Evolutionary conservation across 768 basidiomycete species (phyloP).

Genomic region (Cystobasidium onofrii): DNA sequence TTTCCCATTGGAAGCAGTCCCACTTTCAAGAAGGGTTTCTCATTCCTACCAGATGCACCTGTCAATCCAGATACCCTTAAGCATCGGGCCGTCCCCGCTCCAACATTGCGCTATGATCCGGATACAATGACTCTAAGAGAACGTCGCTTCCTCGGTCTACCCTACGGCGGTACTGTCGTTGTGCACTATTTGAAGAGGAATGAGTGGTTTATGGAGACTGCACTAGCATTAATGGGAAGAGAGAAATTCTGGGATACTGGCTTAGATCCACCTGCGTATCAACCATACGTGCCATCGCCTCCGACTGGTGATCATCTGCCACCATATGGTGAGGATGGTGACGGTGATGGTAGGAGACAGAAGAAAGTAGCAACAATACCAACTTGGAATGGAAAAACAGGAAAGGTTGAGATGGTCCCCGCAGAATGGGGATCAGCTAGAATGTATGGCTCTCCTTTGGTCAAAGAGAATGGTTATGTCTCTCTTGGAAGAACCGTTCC

Average conservation of each 20-base stretch:
- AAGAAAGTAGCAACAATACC: background rate
- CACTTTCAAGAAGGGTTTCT: constrained; percentile 16
- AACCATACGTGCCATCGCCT: background rate
- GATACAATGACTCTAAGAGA: constrained; percentile 34
- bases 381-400: constrained; percentile 1
- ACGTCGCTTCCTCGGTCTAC: constrained; percentile 40
- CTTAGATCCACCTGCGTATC: constrained; percentile 33
- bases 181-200: constrained; percentile 97
- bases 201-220: constrained; percentile 92
- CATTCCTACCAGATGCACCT: constrained; percentile 9
- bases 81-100: constrained; percentile 38
- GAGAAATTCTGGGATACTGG: constrained; percentile 42
- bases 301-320: background rate
- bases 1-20: background rate
- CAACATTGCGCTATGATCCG: constrained; percentile 38
- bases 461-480: constrained; percentile 35
- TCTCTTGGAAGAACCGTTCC: constrained; percentile 19
- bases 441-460: constrained; percentile 42
- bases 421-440: constrained; percentile 38
- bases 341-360: background rate
- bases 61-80: constrained; percentile 34
- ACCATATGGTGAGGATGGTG: background rate
- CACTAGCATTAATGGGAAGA: constrained; percentile 64
- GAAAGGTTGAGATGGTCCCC: constrained; percentile 7
- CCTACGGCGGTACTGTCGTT: constrained; percentile 73